Percentiles rank a stretch among this genome's conserved stretches.
Conservation (phyloP, 495 filamentous ascomycete genomes). For the Annulohypoxylon maeteangense region DNA sequence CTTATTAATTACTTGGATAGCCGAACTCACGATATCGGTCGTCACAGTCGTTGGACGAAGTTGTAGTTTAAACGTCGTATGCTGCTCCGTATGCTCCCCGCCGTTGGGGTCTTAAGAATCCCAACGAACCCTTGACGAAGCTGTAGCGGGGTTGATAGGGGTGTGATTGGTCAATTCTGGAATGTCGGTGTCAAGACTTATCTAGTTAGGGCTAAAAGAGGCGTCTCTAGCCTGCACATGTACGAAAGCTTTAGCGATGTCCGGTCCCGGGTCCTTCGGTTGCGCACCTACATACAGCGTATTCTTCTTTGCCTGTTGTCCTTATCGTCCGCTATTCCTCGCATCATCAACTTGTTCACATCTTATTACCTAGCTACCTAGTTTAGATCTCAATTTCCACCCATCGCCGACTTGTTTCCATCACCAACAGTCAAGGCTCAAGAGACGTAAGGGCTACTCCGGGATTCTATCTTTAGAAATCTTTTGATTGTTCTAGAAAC, state of each 20-base stretch:
- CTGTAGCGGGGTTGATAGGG: slow-evolving; percentile 30
- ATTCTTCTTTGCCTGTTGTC: neutral
- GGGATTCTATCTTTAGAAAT: neutral
- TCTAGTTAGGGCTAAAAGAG: slow-evolving; percentile 21
- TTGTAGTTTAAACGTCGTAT: slow-evolving; percentile 28
- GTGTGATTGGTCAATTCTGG: slow-evolving; percentile 37
- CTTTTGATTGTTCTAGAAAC: neutral
- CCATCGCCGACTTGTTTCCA: neutral
- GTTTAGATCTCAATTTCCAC: neutral
- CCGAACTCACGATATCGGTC: slow-evolving; percentile 38
- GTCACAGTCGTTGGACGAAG: slow-evolving; percentile 27
- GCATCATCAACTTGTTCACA: neutral
- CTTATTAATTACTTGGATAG: slow-evolving; percentile 6
- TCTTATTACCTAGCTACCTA: no score
- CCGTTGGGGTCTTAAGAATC: neutral
- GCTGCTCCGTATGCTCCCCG: slow-evolving; percentile 35
- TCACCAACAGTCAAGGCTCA: neutral
- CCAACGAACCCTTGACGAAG: slow-evolving; percentile 2
- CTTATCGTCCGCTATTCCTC: neutral
- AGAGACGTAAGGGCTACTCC: neutral
- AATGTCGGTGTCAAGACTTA: slow-evolving; percentile 31
- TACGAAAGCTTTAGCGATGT: slow-evolving; percentile 28
- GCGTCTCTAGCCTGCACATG: neutral
- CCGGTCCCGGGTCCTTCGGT: slow-evolving; percentile 28
- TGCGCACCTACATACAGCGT: no score